Evolutionary conservation across 768 basidiomycete species (phyloP).

Genomic region (Russula sp.): DNA sequence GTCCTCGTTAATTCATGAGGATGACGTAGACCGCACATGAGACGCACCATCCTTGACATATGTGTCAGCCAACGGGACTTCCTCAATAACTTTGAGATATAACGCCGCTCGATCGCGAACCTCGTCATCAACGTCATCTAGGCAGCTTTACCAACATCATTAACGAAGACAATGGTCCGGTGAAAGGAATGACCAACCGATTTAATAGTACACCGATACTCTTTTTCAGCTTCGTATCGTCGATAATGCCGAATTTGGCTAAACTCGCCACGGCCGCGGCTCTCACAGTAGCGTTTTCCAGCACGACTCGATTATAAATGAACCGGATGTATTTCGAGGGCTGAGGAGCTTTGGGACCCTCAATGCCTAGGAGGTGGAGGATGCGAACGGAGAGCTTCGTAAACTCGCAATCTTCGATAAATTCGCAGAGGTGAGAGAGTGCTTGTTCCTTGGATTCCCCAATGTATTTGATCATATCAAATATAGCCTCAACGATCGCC

Average conservation of each 20-base stretch:
- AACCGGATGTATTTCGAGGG: conserved; percentile 98
- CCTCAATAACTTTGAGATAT: conserved; percentile 82
- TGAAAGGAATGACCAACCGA: conserved; percentile 48
- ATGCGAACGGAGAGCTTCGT: conserved; percentile 98
- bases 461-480: conserved; percentile 99
- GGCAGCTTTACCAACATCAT: conserved; percentile 53
- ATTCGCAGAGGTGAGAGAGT: conserved; percentile 96
- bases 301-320: conserved; percentile 98
- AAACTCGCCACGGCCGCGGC: conserved; percentile 93
- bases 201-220: conserved; percentile 86
- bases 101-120: conserved; percentile 96
- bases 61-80: conserved; percentile 72
- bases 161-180: conserved; percentile 18
- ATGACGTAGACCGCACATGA: not conserved
- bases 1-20: conserved; percentile 11
- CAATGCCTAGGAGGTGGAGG: conserved; percentile 89
- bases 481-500: conserved; percentile 97
- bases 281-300: conserved; percentile 96
- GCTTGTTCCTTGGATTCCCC: conserved; percentile 95
- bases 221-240: conserved; percentile 72
- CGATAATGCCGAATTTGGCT: conserved; percentile 93
- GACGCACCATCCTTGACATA: conserved; percentile 88
- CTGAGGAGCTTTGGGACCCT: conserved; percentile 94
- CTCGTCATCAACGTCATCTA: conserved; percentile 98
- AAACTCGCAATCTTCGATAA: conserved; percentile 99